Percentiles rank a stretch among this genome's conserved stretches.
Conservation (phyloP, 495 filamentous ascomycete genomes). For the Lepraria neglecta region DNA sequence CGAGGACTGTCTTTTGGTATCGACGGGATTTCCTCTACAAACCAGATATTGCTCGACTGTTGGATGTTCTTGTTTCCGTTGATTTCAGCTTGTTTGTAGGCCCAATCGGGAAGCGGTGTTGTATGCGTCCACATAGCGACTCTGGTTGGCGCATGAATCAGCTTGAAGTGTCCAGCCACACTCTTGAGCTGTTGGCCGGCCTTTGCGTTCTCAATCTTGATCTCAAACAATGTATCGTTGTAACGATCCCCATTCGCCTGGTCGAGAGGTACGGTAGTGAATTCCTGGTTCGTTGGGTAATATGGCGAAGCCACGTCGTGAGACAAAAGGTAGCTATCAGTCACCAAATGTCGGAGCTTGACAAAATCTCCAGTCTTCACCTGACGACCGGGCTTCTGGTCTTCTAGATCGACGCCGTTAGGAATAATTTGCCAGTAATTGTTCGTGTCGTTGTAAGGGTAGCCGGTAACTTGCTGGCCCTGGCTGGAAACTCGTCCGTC, state of each 20-base stretch:
- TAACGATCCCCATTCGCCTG: slow-evolving; percentile 69
- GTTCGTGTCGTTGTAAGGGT: slow-evolving; percentile 97
- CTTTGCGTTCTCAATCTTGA: slow-evolving; percentile 85
- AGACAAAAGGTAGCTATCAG: slow-evolving; percentile 80
- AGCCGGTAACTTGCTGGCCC: slow-evolving; percentile 95
- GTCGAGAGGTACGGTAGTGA: slow-evolving; percentile 72
- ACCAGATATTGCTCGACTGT: slow-evolving; percentile 90
- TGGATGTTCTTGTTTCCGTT: slow-evolving; percentile 97
- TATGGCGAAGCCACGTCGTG: slow-evolving; percentile 98
- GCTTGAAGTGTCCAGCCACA: slow-evolving; percentile 85
- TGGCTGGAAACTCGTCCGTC: slow-evolving; percentile 96
- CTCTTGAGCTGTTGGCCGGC: slow-evolving; percentile 77
- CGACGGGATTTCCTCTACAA: slow-evolving; percentile 81
- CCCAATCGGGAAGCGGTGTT: slow-evolving; percentile 91
- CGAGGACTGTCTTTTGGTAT: slow-evolving; percentile 63
- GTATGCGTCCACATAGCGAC: slow-evolving; percentile 99
- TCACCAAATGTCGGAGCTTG: slow-evolving; percentile 80
- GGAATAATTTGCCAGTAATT: slow-evolving; percentile 96
- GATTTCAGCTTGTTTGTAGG: slow-evolving; percentile 93
- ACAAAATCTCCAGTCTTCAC: slow-evolving; percentile 84
- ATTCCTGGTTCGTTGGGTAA: slow-evolving; percentile 97
- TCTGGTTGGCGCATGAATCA: slow-evolving; percentile 85
- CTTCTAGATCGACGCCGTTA: slow-evolving; percentile 42
- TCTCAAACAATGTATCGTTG: slow-evolving; percentile 90
- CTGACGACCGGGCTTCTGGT: slow-evolving; percentile 42